phyloP scores from a whole-genome alignment of 768 basidiomycete genomes.

The Paxillus ammoniavirescens region DNA sequence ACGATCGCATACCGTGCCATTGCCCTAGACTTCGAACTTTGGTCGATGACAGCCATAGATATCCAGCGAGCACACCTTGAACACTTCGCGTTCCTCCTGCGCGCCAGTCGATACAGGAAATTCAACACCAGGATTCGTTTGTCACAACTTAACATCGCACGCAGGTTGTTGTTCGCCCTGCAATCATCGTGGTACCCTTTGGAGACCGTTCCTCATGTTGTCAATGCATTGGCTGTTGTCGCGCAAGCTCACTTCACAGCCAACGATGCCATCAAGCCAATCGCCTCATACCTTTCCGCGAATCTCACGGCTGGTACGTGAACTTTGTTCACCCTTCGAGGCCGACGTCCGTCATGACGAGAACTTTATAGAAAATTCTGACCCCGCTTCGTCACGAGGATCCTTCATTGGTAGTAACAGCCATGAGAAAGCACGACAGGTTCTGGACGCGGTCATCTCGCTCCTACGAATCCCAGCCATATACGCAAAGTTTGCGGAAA shows the following conservation, averaged over 20 bases:
- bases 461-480: slow-evolving; percentile 55
- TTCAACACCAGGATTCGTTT: slow-evolving; percentile 80
- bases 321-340: not conserved
- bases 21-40: slow-evolving; percentile 88
- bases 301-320: slow-evolving; percentile 66
- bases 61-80: slow-evolving; percentile 80
- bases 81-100: slow-evolving; percentile 76
- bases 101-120: slow-evolving; percentile 65
- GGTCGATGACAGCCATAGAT: slow-evolving; percentile 69
- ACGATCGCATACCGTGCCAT: slow-evolving; percentile 77
- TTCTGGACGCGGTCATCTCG: slow-evolving; percentile 63
- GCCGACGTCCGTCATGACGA: not conserved
- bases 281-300: slow-evolving; percentile 83
- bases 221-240: slow-evolving; percentile 60
- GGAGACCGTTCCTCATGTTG: slow-evolving; percentile 45
- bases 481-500: slow-evolving; percentile 68
- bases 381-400: slow-evolving; percentile 10
- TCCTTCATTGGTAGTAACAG: slow-evolving; percentile 25
- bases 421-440: slow-evolving; percentile 60
- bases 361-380: not conserved
- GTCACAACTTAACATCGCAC: slow-evolving; percentile 66
- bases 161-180: slow-evolving; percentile 77
- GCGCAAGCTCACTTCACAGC: slow-evolving; percentile 67
- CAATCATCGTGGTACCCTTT: slow-evolving; percentile 75
- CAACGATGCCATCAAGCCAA: slow-evolving; percentile 78